Percentiles rank a stretch among this genome's conserved stretches.
These are phyloP conservation scores for Colletotrichum melonis DNA, from an alignment of 2,329 filamentous ascomycete species.

Conservation along the genomic window DNA sequence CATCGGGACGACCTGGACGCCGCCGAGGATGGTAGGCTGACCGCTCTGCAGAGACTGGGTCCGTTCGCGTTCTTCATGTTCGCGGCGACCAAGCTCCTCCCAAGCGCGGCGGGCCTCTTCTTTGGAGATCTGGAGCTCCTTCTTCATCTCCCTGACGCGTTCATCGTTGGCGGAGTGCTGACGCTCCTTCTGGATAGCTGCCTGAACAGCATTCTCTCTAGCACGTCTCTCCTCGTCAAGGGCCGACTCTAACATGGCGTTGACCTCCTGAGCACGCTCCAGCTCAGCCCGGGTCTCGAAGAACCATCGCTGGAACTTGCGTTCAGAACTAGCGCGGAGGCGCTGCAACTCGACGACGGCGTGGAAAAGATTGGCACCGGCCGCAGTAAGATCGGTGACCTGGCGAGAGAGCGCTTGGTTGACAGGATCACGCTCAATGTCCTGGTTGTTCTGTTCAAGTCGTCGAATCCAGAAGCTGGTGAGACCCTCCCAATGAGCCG, in stretches of 20 bases:
- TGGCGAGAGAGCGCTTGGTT: constrained; percentile 91
- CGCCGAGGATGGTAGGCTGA: constrained; percentile 88
- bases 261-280: constrained; percentile 85
- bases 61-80: constrained; percentile 92
- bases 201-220: constrained; percentile 73
- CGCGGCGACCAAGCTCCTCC: constrained; percentile 94
- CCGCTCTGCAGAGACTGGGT: constrained; percentile 88
- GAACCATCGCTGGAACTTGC: constrained; percentile 99
- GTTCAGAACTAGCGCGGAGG: constrained; percentile 91
- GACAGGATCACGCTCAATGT: constrained; percentile 84
- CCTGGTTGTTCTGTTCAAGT: constrained; percentile 89
- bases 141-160: constrained; percentile 87
- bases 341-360: constrained; percentile 96
- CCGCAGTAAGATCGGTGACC: constrained; percentile 96
- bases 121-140: constrained; percentile 93
- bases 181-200: constrained; percentile 74
- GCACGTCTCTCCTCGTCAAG: constrained; percentile 80
- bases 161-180: constrained; percentile 79
- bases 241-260: constrained; percentile 80
- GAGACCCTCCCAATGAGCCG: constrained; percentile 97
- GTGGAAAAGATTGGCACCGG: constrained; percentile 96
- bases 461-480: constrained; percentile 98
- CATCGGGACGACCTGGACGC: constrained; percentile 96
- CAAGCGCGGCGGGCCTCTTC: constrained; percentile 95
- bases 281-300: constrained; percentile 92